Percentiles rank a stretch among this genome's conserved stretches.
Conservation (phyloP, 108 stramenopile species). For the Tribonema minus region DNA sequence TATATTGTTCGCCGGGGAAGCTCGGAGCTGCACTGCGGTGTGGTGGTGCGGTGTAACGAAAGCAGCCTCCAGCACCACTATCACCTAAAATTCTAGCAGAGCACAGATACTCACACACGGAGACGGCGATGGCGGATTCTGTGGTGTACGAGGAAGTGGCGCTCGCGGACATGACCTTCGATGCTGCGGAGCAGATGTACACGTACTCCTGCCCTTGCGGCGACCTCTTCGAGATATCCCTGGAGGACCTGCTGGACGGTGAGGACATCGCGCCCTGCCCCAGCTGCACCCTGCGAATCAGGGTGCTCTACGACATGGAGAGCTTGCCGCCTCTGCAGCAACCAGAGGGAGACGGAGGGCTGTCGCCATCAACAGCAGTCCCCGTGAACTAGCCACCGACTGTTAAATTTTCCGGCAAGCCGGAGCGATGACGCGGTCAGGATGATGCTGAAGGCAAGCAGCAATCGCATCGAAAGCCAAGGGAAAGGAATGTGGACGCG, state of each 20-base stretch:
- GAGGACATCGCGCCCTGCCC: conserved; percentile 95
- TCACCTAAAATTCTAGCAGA: too few relatives aligned
- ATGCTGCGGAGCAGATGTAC: conserved; percentile 68
- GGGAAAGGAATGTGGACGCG: too few relatives aligned
- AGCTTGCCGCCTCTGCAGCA: conserved; percentile 58
- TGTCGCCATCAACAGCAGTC: background rate
- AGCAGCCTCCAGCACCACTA: too few relatives aligned
- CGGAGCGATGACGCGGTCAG: background rate
- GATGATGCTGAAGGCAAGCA: too few relatives aligned
- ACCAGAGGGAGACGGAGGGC: background rate
- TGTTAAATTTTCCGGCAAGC: too few relatives aligned
- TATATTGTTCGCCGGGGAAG: too few relatives aligned
- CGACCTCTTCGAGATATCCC: conserved; percentile 78
- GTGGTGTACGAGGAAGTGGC: conserved; percentile 95
- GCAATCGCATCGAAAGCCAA: too few relatives aligned
- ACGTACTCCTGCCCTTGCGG: conserved; percentile 96
- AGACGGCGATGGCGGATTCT: too few relatives aligned
- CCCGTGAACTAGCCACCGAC: background rate
- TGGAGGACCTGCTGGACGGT: conserved; percentile 89
- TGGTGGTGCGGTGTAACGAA: too few relatives aligned
- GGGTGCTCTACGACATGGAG: conserved; percentile 85
- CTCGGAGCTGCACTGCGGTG: too few relatives aligned
- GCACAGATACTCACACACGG: too few relatives aligned
- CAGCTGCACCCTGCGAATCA: conserved; percentile 83
- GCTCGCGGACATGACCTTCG: conserved; percentile 88